Conservation (phyloP, 805 yeast species). For the Lachancea thermotolerans region DNA sequence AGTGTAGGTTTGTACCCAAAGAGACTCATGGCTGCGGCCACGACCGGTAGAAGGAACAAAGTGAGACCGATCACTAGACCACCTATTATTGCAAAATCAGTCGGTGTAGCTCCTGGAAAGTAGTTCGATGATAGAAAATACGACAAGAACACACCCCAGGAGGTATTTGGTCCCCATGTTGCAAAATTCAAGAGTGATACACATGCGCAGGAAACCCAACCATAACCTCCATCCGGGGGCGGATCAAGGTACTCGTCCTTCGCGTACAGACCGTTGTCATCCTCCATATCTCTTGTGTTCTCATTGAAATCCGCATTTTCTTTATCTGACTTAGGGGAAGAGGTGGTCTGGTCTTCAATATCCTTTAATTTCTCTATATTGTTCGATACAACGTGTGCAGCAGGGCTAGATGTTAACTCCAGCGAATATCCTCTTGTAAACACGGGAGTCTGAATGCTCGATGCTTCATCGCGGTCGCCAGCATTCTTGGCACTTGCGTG, state of each 20-base stretch:
- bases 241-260: slow-evolving; percentile 23
- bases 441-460: too few species aligned
- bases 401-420: too few species aligned
- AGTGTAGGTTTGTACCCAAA: slow-evolving; percentile 46
- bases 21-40: slow-evolving; percentile 40
- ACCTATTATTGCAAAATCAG: slow-evolving; percentile 61
- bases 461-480: too few species aligned
- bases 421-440: too few species aligned
- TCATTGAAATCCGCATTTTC: neutral
- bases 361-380: too few species aligned
- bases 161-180: slow-evolving; percentile 69
- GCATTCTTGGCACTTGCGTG: too few species aligned
- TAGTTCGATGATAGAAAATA: slow-evolving; percentile 44
- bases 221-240: slow-evolving; percentile 63
- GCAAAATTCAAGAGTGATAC: slow-evolving; percentile 45
- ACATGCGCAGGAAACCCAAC: slow-evolving; percentile 55
- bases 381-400: too few species aligned
- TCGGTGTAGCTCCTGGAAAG: slow-evolving; percentile 47
- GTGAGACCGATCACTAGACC: slow-evolving; percentile 55
- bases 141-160: slow-evolving; percentile 57
- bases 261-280: slow-evolving; percentile 8
- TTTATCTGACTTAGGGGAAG: neutral
- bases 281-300: slow-evolving; percentile 1
- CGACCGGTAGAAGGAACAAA: slow-evolving; percentile 55
- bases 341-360: too few species aligned